Conservation (phyloP, 2,329 filamentous ascomycete genomes). For the Calonectria pseudoturangicola region DNA sequence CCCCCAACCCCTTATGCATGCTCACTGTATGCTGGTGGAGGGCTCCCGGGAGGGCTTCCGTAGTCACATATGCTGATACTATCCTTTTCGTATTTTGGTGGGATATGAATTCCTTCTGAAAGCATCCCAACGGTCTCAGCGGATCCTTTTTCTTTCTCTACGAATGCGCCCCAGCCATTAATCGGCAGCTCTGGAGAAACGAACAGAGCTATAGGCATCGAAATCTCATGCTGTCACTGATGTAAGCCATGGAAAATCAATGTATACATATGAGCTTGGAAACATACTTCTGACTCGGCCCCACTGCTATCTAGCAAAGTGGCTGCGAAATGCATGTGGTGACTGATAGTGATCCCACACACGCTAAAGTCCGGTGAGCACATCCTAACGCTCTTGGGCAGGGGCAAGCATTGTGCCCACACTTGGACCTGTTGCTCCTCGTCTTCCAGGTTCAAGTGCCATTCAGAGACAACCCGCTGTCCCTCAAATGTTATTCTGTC, state of each 20-base stretch:
- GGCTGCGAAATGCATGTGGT: background rate
- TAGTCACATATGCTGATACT: background rate
- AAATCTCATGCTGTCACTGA: background rate
- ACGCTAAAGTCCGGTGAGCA: background rate
- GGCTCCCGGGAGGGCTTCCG: background rate
- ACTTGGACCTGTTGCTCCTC: background rate
- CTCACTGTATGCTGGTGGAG: constrained; percentile 5
- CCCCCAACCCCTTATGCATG: background rate
- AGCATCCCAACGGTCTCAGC: background rate
- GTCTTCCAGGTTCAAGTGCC: background rate
- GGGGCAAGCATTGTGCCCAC: background rate
- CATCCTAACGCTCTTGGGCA: constrained; percentile 17
- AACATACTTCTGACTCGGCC: constrained; percentile 5
- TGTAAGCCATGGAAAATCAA: background rate
- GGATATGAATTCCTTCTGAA: constrained; percentile 9
- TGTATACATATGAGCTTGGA: too few species aligned
- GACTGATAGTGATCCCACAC: background rate
- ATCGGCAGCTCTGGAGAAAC: constrained; percentile 3
- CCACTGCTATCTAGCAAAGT: background rate
- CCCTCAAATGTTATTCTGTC: background rate
- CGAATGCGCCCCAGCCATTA: constrained; percentile 7
- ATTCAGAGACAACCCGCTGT: background rate
- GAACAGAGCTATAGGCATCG: constrained; percentile 2
- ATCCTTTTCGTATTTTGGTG: constrained; percentile 9
- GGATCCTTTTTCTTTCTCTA: background rate